Percentiles rank a stretch among this genome's conserved stretches.
Evolutionary conservation across 2,329 filamentous ascomycete species (phyloP).

Genomic region (Pestalotiopsis sp.): DNA sequence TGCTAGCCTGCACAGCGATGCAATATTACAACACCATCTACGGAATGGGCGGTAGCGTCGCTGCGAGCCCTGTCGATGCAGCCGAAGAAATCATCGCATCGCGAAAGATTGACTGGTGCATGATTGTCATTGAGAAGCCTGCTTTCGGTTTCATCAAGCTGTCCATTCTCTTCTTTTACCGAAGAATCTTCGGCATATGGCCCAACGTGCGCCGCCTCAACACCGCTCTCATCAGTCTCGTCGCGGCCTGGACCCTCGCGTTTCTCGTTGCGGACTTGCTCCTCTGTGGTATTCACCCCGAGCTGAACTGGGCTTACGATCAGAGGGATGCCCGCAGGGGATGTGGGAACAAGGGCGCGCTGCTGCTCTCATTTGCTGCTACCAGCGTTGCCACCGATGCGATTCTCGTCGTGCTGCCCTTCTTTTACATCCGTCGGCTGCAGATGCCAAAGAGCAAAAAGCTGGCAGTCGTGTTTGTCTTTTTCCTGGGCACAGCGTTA

Average conservation of each 20-base stretch:
- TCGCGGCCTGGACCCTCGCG: neutral
- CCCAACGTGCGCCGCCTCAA: neutral
- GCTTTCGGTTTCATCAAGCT: conserved; percentile 19
- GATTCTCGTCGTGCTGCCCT: neutral
- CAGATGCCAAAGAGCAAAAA: neutral
- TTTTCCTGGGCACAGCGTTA: neutral
- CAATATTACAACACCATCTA: neutral
- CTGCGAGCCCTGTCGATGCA: neutral
- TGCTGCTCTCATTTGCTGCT: neutral
- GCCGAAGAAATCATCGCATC: neutral
- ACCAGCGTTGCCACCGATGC: neutral
- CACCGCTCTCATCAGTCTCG: neutral
- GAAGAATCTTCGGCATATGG: conserved; percentile 3
- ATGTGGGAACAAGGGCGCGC: neutral
- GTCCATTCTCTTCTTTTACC: conserved; percentile 17
- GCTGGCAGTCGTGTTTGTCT: neutral
- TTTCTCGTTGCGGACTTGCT: neutral
- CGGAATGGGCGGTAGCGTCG: neutral
- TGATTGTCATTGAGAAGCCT: conserved; percentile 17
- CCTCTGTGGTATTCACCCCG: neutral
- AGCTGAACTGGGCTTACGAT: neutral
- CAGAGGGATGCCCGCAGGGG: neutral
- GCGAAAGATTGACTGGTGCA: conserved; percentile 16
- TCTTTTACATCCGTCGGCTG: neutral
- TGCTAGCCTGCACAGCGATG: neutral